phyloP scores from a whole-genome alignment of 495 filamentous ascomycete genomes.

The Immersiella caudata region DNA sequence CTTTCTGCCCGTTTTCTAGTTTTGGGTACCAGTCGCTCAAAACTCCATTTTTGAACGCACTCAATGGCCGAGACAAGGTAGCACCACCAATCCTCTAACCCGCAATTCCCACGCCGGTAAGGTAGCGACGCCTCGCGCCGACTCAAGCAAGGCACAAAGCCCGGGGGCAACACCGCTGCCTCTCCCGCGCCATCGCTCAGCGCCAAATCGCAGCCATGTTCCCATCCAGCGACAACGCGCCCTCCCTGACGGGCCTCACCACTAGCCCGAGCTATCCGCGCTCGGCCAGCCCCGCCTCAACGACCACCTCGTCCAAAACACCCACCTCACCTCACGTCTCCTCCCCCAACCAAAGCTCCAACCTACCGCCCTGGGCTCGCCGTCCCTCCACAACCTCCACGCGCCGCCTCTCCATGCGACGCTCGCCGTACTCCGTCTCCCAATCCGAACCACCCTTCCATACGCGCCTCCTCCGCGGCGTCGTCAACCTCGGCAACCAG shows the following conservation, averaged over 20 bases:
- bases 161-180: too few relatives aligned
- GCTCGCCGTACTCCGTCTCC: slow-evolving; percentile 22
- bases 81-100: slow-evolving; percentile 1
- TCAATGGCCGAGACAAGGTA: slow-evolving; percentile 26
- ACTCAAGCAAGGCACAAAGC: too few relatives aligned
- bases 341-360: slow-evolving; percentile 18
- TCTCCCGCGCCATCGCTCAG: too few relatives aligned
- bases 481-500: slow-evolving; percentile 26
- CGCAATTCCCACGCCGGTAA: neutral
- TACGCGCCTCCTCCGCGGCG: slow-evolving; percentile 25
- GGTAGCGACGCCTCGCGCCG: too few relatives aligned
- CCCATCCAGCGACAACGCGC: slow-evolving; percentile 1
- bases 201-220: slow-evolving; percentile 1
- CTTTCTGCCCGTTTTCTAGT: neutral
- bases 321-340: slow-evolving; percentile 18
- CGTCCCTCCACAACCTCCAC: neutral
- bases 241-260: slow-evolving; percentile 16
- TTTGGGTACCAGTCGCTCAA: neutral
- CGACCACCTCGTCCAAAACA: neutral
- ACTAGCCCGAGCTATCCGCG: neutral
- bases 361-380: slow-evolving; percentile 14
- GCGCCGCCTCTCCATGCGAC: slow-evolving; percentile 26
- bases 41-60: neutral
- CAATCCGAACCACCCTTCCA: slow-evolving; percentile 10
- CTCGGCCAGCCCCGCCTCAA: neutral